Conservation (phyloP, 140 eudicot genomes). For the Cichorium intybus region DNA sequence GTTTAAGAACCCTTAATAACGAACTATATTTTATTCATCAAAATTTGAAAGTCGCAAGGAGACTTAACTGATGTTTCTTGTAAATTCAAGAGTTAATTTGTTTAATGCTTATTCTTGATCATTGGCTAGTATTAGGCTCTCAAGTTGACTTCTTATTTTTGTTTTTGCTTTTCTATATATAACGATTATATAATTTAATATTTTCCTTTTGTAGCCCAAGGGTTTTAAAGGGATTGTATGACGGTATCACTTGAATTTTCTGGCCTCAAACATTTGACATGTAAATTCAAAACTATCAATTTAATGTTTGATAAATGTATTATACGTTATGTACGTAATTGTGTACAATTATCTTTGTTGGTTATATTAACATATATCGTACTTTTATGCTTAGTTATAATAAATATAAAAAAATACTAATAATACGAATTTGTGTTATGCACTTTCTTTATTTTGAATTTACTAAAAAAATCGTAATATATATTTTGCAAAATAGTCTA, state of each 20-base stretch:
- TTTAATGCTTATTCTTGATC: not conserved
- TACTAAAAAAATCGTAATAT: no score
- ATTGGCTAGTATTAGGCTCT: not conserved
- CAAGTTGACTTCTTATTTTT: conserved; percentile 4
- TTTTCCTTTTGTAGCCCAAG: not conserved
- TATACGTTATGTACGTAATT: no score
- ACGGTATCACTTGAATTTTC: not conserved
- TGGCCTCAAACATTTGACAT: not conserved
- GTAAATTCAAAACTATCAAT: no score
- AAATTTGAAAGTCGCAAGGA: not conserved
- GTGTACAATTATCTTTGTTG: no score
- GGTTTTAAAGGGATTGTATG: not conserved
- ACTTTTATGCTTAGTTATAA: no score
- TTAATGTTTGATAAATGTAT: no score
- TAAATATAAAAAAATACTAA: no score
- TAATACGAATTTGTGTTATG: no score
- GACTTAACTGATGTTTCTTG: not conserved
- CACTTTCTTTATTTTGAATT: no score
- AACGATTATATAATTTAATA: not conserved
- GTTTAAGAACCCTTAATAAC: not conserved
- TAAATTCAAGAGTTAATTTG: not conserved
- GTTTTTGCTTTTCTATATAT: not conserved
- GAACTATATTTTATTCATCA: not conserved
- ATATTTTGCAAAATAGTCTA: no score
- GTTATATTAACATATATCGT: no score